Conservation (phyloP, 345 rosid genomes). For the Xanthoceras sorbifolium region DNA sequence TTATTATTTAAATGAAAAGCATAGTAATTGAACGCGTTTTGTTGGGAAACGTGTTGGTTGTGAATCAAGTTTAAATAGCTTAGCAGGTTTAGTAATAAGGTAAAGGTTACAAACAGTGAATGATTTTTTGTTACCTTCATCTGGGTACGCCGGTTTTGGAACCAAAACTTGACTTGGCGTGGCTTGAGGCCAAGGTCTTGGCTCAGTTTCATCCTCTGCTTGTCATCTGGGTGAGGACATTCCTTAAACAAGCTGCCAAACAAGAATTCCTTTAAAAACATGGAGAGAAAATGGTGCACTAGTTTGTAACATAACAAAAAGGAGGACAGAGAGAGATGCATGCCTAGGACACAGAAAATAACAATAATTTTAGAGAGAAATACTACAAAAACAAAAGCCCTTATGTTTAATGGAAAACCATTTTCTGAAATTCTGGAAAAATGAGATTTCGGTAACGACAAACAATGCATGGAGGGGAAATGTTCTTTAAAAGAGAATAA, state of each 20-base stretch:
- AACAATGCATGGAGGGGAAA: not conserved
- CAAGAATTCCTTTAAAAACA: not conserved
- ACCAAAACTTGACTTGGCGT: slow-evolving; percentile 98
- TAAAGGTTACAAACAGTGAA: slow-evolving; percentile 14
- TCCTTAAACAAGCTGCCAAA: slow-evolving; percentile 78
- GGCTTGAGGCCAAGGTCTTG: slow-evolving; percentile 93
- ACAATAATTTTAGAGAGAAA: not conserved
- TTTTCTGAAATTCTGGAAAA: not conserved
- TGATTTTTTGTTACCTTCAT: slow-evolving; percentile 59
- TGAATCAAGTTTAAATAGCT: not conserved
- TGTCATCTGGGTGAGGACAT: slow-evolving; percentile 96
- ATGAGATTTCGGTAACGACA: not conserved
- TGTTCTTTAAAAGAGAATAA: not conserved
- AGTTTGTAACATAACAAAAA: not conserved
- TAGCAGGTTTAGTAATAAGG: too few relatives aligned
- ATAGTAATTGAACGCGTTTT: slow-evolving; percentile 27
- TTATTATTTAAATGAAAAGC: slow-evolving; percentile 17
- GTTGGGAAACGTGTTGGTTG: slow-evolving; percentile 24
- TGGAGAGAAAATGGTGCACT: not conserved
- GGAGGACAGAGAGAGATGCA: not conserved
- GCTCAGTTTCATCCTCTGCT: slow-evolving; percentile 83
- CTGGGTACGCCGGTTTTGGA: slow-evolving; percentile 97
- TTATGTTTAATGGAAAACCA: not conserved
- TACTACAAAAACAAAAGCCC: not conserved
- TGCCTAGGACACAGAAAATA: not conserved